Base-by-base conservation (phyloP, 345 rosid genomes). In the Ceriops decandra region DNA sequence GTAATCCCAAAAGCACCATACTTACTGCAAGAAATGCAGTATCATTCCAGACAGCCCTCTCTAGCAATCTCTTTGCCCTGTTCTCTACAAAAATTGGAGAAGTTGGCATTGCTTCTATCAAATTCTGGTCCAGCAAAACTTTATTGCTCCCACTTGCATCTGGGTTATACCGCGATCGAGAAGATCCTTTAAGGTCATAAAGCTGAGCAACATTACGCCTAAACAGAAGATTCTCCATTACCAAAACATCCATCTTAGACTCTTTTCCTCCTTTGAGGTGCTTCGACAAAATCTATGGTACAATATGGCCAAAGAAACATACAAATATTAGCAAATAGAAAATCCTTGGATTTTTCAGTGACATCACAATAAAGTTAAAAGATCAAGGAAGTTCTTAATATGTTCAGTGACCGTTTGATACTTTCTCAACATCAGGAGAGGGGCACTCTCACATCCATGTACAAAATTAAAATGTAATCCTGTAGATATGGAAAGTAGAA, bases 11-110 rank as follows among this genome's bases (percentile, higher is more conserved):
- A 69, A 69, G 47, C 17, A 76, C 35, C 26, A 60, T 32, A 83
- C 91, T 87, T 82, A 91, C 98, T 0, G 96, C 98, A 68, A 93
- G 98, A 74, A 93, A 93, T 67, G 89, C 82, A 66, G 97, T 88
- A 66, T 93, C 97, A 13, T 93, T 93, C 98, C 98, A 93, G 56
- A 93, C 96, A 1, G 97, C 96, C 80, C 98, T 84, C 79, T 93
- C 97, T 78, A 93, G 73, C 73, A 86, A 64, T 28, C 96, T 81
- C 76, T 93, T 93, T 52, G 97, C 98, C 76, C 88, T 89, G 81
- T 81, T 93, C 67, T 95, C 91, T 5, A 93, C 95, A 54, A 89
- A 93, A 63, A 93, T 91, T 49, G 97, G 98, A 70, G 85, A 86
- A 67, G 96, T 93, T 57, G 91, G 95, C 97, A 91, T 93, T 62